These are phyloP conservation scores for Epichloe baconii DNA, from an alignment of 2,329 filamentous ascomycete species.

Conservation along the genomic window DNA sequence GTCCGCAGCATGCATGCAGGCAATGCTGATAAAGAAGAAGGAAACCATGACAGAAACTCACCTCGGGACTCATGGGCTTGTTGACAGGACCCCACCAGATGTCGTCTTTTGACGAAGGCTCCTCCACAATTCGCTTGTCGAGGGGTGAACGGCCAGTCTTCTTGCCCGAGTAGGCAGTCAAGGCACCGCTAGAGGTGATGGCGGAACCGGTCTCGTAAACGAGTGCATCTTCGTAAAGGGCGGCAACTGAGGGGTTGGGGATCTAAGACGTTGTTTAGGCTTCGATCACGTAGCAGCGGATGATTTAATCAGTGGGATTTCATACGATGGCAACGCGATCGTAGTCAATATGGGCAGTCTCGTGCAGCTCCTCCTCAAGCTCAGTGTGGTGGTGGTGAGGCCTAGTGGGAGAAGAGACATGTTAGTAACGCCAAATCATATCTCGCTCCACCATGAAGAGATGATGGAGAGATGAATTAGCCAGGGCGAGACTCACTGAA, in stretches of 20 bases:
- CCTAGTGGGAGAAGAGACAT: slow-evolving; percentile 32
- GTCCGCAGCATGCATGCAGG: background rate
- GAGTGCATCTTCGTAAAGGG: slow-evolving; percentile 97
- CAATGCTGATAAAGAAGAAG: background rate
- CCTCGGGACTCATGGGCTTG: slow-evolving; percentile 95
- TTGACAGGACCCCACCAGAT: slow-evolving; percentile 99
- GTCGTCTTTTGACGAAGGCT: slow-evolving; percentile 75
- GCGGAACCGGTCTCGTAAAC: slow-evolving; percentile 91
- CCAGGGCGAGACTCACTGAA: slow-evolving; percentile 53
- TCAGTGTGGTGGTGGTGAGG: slow-evolving; percentile 84
- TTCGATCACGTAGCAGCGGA: background rate
- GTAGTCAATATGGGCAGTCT: slow-evolving; percentile 98
- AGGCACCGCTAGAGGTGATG: slow-evolving; percentile 87
- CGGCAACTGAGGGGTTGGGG: slow-evolving; percentile 87
- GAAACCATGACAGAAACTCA: slow-evolving; percentile 32
- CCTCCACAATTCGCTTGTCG: slow-evolving; percentile 96
- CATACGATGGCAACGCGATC: slow-evolving; percentile 94
- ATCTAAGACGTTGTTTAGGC: slow-evolving; percentile 28
- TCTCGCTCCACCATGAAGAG: background rate
- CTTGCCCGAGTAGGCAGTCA: slow-evolving; percentile 94
- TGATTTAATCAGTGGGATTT: background rate
- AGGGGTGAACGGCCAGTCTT: slow-evolving; percentile 95
- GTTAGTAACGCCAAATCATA: slow-evolving; percentile 3
- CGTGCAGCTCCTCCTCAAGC: slow-evolving; percentile 91
- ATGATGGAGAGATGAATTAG: slow-evolving; percentile 1